phyloP scores from a whole-genome alignment of 768 basidiomycete species.

The Exidia glandulosa region DNA sequence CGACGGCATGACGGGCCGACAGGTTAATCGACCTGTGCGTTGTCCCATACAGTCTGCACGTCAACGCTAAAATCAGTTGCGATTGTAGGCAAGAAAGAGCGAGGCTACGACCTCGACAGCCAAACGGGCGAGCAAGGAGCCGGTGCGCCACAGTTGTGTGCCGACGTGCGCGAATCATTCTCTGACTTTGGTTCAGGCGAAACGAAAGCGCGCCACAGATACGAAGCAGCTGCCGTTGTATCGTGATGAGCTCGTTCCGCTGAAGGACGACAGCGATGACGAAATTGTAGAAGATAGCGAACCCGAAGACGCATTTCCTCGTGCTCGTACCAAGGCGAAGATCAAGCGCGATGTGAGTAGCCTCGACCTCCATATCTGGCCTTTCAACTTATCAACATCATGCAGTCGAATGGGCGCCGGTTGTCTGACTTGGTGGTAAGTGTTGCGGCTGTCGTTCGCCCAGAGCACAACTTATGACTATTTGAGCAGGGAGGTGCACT shows the following conservation, averaged over 20 bases:
- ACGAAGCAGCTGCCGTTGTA: too few relatives aligned
- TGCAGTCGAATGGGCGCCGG: neutral
- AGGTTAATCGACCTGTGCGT: constrained; percentile 25
- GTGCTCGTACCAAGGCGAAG: neutral
- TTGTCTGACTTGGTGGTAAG: neutral
- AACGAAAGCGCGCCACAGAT: neutral
- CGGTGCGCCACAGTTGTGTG: neutral
- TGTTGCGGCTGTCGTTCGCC: neutral
- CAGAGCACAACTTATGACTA: neutral
- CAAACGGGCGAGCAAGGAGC: neutral
- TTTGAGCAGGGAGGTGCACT: neutral
- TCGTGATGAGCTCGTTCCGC: neutral
- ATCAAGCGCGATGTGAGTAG: neutral
- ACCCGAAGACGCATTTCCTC: constrained; percentile 36
- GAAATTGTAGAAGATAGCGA: constrained; percentile 24
- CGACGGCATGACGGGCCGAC: constrained; percentile 73
- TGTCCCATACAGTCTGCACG: neutral
- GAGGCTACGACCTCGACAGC: neutral
- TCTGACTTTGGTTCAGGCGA: neutral
- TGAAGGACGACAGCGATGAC: neutral
- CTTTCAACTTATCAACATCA: neutral
- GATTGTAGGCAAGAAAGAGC: neutral
- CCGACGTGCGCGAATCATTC: neutral
- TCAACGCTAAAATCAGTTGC: neutral
- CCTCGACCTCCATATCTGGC: neutral